Evolutionary conservation across 208 protist genomes (phyloP).

Genomic region (Balamuthia mandrillaris): DNA sequence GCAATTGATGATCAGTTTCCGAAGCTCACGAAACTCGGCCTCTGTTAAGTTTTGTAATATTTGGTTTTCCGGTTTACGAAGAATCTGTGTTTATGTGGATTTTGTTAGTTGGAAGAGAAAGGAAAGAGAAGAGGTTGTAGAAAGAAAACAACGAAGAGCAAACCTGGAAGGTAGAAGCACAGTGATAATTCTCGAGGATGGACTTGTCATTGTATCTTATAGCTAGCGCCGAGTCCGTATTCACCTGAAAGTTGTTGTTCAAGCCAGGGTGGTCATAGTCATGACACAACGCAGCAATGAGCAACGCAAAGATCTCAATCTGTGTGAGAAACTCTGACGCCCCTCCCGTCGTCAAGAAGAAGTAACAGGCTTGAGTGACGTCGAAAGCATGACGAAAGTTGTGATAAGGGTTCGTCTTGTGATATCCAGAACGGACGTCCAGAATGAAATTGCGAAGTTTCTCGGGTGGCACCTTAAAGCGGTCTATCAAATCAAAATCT

Average conservation of each 20-base stretch:
- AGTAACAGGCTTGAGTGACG: conserved; percentile 66
- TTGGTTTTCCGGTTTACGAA: conserved; percentile 11
- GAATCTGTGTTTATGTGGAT: neutral
- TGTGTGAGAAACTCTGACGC: neutral
- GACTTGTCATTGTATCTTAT: conserved; percentile 70
- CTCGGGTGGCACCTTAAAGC: neutral
- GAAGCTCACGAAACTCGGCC: conserved; percentile 41
- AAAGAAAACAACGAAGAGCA: neutral
- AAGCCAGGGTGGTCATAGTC: conserved; percentile 94
- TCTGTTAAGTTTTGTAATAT: conserved; percentile 33
- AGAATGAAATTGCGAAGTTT: conserved; percentile 29
- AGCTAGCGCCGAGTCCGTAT: conserved; percentile 82
- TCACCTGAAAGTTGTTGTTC: conserved; percentile 93
- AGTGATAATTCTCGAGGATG: conserved; percentile 72
- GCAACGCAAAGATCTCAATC: conserved; percentile 80
- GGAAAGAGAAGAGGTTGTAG: neutral
- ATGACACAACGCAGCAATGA: conserved; percentile 87
- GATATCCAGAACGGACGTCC: neutral
- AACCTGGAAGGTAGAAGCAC: neutral
- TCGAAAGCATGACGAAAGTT: conserved; percentile 73
- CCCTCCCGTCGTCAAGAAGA: conserved; percentile 31
- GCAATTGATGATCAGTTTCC: conserved; percentile 41
- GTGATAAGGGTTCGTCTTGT: conserved; percentile 69
- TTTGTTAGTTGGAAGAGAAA: neutral
- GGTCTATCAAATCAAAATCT: conserved; percentile 23